Evolutionary conservation across 768 basidiomycete species (phyloP), one percentile per base, ranked within the genome.

Genomic region (Cyathus striatus): DNA sequence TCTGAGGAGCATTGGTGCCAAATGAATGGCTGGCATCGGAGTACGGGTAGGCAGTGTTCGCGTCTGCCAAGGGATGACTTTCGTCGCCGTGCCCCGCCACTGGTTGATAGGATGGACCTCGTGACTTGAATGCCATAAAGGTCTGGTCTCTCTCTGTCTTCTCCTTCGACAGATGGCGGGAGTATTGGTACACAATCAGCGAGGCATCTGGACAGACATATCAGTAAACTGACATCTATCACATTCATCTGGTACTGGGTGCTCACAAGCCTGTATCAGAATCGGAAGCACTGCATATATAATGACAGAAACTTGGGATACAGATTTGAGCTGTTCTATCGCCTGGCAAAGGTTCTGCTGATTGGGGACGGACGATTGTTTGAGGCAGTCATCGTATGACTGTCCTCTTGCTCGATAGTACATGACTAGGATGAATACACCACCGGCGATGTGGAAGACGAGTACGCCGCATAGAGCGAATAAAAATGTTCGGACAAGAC

Each of bases 211-310:
- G 22, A 46, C 22, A 26, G 33, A 21, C 32, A 17, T 26, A 45
- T 48, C 10, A 44, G 40, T 39, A 40, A 47, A 12, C 32, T n/a
- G n/a, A n/a, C n/a, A n/a, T n/a, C n/a, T n/a, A n/a, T n/a, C n/a
- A n/a, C n/a, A n/a, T n/a, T n/a, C n/a, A n/a, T n/a, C n/a, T n/a
- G n/a, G n/a, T n/a, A n/a, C n/a, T n/a, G n/a, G 20, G 26, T 33
- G 62, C 69, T 56, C 45, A 70, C 70, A 70, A 20, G 55, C 57
- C 54, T 68, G 63, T 26, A 67, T 42, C 21, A 70, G 41, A 33
- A 70, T 53, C 14, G 70, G 66, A 27, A 69, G 48, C n/a, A 66
- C 47, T 14, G 59, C 45, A 16, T 56, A 51, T n/a, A 61, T 59
- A 45, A 69, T 54, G 34, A 65, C 33, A 14, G 41, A 52, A 23